Evolutionary conservation across 495 filamentous ascomycete species (phyloP).

Genomic region (Penicillium crystallinum): DNA sequence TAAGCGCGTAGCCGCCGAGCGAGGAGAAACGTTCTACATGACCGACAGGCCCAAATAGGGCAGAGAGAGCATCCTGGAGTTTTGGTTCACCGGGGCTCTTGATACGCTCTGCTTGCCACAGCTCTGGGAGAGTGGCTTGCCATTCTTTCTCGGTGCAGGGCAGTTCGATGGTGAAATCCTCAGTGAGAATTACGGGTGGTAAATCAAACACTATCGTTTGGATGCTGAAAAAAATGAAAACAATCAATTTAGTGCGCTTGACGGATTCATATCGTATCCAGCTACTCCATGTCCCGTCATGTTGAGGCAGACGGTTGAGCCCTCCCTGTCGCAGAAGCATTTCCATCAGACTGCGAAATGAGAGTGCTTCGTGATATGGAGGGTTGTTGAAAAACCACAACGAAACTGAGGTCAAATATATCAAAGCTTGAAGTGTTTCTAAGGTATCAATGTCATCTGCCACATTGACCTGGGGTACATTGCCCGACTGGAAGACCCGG

Average conservation of each 20-base stretch:
- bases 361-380: constrained; percentile 31
- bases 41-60: constrained; percentile 22
- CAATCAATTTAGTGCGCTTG: constrained; percentile 44
- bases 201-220: constrained; percentile 48
- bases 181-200: constrained; percentile 52
- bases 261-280: constrained; percentile 46
- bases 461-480: constrained; percentile 11
- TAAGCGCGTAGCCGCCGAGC: constrained; percentile 62
- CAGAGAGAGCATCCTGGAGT: constrained; percentile 31
- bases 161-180: constrained; percentile 56
- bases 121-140: constrained; percentile 22
- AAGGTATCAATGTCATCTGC: constrained; percentile 25
- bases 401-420: constrained; percentile 32
- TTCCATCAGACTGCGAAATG: constrained; percentile 32
- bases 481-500: constrained; percentile 25
- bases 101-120: constrained; percentile 28
- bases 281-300: constrained; percentile 37
- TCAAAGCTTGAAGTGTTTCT: constrained; percentile 29
- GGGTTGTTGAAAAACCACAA: constrained; percentile 37
- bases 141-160: constrained; percentile 48
- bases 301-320: constrained; percentile 28
- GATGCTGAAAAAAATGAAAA: constrained; percentile 47
- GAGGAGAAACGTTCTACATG: constrained; percentile 43
- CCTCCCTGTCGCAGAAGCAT: constrained; percentile 32
- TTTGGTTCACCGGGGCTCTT: constrained; percentile 27